A percentile compares a stretch with the other conserved stretches of the same genome.
Evolutionary conservation across 2,329 filamentous ascomycete species (phyloP).

Genomic region (Madurella fahalii): DNA sequence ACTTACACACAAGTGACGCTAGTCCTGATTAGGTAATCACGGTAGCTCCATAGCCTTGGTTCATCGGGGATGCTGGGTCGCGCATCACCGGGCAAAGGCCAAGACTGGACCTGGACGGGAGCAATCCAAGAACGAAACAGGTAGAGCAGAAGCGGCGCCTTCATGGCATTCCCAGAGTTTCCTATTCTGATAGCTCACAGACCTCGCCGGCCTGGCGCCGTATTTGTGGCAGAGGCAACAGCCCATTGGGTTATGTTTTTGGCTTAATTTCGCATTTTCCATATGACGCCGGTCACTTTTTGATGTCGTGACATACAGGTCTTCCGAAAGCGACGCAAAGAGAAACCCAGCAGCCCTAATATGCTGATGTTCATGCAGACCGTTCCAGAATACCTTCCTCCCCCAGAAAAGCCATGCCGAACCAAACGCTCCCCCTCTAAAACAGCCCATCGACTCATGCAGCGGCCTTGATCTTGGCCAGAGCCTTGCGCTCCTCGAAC

Average conservation of each 20-base stretch:
- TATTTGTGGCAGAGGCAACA: constrained; percentile 33
- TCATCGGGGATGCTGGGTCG: background rate
- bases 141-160: constrained; percentile 10
- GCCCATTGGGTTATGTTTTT: constrained; percentile 28
- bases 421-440: constrained; percentile 27
- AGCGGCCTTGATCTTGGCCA: constrained; percentile 85
- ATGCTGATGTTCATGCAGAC: constrained; percentile 47
- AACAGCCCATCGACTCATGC: constrained; percentile 53
- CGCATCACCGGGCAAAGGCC: background rate
- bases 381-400: constrained; percentile 35
- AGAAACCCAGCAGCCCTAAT: constrained; percentile 54
- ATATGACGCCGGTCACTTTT: constrained; percentile 62
- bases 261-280: constrained; percentile 55
- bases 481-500: constrained; percentile 95
- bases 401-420: constrained; percentile 31
- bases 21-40: constrained; percentile 21
- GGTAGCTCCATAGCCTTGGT: background rate
- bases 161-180: constrained; percentile 11
- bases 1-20: constrained; percentile 9
- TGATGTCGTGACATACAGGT: constrained; percentile 62
- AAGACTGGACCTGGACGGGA: too few species aligned
- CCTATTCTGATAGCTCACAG: constrained; percentile 17
- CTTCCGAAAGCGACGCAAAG: constrained; percentile 55
- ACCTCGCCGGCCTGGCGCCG: constrained; percentile 15
- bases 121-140: background rate